Evolutionary conservation across 2,329 filamentous ascomycete genomes (phyloP).

Genomic region (Phialophora chinensis): DNA sequence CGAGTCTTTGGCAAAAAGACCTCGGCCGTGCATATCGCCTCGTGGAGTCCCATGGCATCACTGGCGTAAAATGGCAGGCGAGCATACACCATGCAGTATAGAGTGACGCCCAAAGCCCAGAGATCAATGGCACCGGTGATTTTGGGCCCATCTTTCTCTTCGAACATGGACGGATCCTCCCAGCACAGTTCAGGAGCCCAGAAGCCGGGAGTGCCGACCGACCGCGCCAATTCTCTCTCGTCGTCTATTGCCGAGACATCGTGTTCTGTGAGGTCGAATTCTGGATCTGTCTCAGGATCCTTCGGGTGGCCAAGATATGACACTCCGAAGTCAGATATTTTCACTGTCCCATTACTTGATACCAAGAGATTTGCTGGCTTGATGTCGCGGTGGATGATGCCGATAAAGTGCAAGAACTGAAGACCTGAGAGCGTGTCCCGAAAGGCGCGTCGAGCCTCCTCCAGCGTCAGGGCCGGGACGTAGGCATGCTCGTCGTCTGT

Average conservation of each 20-base stretch:
- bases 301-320: conserved; percentile 93
- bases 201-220: conserved; percentile 95
- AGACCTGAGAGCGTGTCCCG: conserved; percentile 90
- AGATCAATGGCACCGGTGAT: conserved; percentile 95
- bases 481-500: conserved; percentile 85
- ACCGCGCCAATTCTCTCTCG: conserved; percentile 95
- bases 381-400: conserved; percentile 99
- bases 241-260: conserved; percentile 89
- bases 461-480: conserved; percentile 88
- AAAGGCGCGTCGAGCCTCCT: conserved; percentile 82
- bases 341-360: conserved; percentile 82
- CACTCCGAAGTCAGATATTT: conserved; percentile 98
- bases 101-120: conserved; percentile 93
- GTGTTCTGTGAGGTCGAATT: conserved; percentile 75
- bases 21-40: conserved; percentile 88
- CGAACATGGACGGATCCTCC: conserved; percentile 68
- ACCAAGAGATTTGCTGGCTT: conserved; percentile 96
- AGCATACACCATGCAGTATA: conserved; percentile 94
- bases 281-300: conserved; percentile 72
- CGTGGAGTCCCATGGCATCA: conserved; percentile 90
- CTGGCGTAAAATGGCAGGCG: conserved; percentile 85
- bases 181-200: conserved; percentile 97
- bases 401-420: conserved; percentile 92
- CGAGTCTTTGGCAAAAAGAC: conserved; percentile 84
- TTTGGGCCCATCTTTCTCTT: conserved; percentile 62